A percentile compares a stretch with the other conserved stretches of the same genome.
Conservation (phyloP, 1,284 basidiomycete species). For the Cutaneotrichosporon sp. region DNA sequence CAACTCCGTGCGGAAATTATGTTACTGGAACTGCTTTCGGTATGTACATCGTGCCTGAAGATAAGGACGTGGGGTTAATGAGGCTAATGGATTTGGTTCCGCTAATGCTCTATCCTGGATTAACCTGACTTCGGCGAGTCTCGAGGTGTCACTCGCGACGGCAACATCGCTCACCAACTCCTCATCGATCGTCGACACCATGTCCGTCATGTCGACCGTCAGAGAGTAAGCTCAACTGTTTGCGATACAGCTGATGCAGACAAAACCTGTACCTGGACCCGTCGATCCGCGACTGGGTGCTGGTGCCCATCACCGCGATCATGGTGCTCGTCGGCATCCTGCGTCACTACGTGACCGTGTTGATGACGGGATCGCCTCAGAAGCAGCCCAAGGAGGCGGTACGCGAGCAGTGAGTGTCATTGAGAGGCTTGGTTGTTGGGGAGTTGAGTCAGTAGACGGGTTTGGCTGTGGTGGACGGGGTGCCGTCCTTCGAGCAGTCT, state of each 20-base stretch:
- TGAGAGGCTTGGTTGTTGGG: no score
- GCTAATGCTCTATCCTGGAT: not conserved
- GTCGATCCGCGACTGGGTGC: slow-evolving; percentile 79
- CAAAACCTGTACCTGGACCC: slow-evolving; percentile 77
- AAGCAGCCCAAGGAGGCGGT: slow-evolving; percentile 72
- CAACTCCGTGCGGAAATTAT: not conserved
- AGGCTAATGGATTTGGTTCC: not conserved
- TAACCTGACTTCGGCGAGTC: not conserved
- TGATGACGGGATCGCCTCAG: slow-evolving; percentile 83
- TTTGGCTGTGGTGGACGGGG: not conserved
- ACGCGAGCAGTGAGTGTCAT: slow-evolving; percentile 80
- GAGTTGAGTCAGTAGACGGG: no score
- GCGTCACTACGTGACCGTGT: slow-evolving; percentile 85
- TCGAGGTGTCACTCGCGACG: not conserved
- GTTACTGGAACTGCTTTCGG: not conserved
- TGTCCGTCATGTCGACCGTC: slow-evolving; percentile 18
- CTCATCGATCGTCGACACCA: not conserved
- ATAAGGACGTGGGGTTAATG: not conserved
- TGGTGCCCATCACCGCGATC: slow-evolving; percentile 95
- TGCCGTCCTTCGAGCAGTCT: not conserved
- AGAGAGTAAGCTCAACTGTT: slow-evolving; percentile 18
- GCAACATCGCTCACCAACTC: not conserved
- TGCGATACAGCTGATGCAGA: slow-evolving; percentile 18
- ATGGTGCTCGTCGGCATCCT: slow-evolving; percentile 96
- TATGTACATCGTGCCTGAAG: not conserved